Evolutionary conservation across 2,329 filamentous ascomycete genomes (phyloP).

Genomic region (Boeremia exigua): DNA sequence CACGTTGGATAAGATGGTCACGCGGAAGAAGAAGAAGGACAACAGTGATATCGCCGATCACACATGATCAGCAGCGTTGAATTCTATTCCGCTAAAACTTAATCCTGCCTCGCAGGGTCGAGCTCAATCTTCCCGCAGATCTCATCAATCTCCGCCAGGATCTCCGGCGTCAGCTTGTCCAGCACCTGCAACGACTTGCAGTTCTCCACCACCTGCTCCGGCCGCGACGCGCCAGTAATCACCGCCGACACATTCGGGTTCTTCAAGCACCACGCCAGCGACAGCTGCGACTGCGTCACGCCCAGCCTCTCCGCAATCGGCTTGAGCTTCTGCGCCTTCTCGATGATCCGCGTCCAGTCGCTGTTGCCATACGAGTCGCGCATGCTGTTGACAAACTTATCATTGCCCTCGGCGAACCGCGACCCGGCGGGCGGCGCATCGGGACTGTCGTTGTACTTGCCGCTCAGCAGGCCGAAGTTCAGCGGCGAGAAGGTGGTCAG

Average conservation of each 20-base stretch:
- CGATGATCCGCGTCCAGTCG: constrained; percentile 62
- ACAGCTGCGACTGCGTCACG: constrained; percentile 56
- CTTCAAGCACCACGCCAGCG: constrained; percentile 47
- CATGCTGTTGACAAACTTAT: constrained; percentile 61
- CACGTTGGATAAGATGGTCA: constrained; percentile 45
- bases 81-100: constrained; percentile 1
- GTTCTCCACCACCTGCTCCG: constrained; percentile 44
- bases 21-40: constrained; percentile 40
- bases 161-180: constrained; percentile 53
- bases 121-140: constrained; percentile 27
- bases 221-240: constrained; percentile 38
- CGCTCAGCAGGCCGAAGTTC: constrained; percentile 63
- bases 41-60: constrained; percentile 23
- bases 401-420: constrained; percentile 62
- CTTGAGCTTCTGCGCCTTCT: constrained; percentile 59
- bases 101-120: constrained; percentile 1
- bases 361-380: constrained; percentile 55
- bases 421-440: constrained; percentile 64
- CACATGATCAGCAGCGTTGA: constrained; percentile 9
- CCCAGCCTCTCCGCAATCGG: constrained; percentile 69
- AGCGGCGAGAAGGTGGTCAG: constrained; percentile 63
- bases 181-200: constrained; percentile 53
- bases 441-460: constrained; percentile 64
- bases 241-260: constrained; percentile 43
- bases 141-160: constrained; percentile 52